phyloP scores from a whole-genome alignment of 1,284 basidiomycete genomes.

The Neotropicomus parvogracilis region DNA sequence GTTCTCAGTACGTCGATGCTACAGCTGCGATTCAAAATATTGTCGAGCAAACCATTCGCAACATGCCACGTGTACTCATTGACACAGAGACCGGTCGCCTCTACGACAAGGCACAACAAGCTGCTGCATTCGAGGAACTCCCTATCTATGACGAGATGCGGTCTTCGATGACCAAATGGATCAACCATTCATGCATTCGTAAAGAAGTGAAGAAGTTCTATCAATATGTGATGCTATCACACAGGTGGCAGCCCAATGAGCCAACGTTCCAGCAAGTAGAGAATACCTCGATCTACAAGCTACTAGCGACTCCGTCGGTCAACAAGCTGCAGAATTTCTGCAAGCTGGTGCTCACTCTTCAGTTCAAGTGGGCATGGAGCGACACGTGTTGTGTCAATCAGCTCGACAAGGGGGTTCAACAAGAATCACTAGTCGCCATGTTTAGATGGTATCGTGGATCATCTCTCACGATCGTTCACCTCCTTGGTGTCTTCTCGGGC shows the following conservation, averaged over 20 bases:
- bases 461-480: too few species aligned
- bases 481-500: too few species aligned
- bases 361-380: too few species aligned
- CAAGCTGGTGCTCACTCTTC: too few species aligned
- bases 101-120: too few species aligned
- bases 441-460: too few species aligned
- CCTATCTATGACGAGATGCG: too few species aligned
- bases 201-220: slow-evolving; percentile 9
- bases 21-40: background rate
- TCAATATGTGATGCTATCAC: slow-evolving; percentile 17
- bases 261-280: slow-evolving; percentile 3
- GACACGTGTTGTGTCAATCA: too few species aligned
- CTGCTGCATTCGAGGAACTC: too few species aligned
- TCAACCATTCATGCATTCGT: slow-evolving; percentile 6
- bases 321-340: background rate
- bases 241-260: slow-evolving; percentile 1
- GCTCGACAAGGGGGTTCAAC: too few species aligned
- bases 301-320: background rate
- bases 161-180: background rate
- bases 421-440: too few species aligned
- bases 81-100: background rate
- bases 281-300: background rate
- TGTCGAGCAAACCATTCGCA: background rate
- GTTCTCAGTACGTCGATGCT: background rate
- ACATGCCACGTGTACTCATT: slow-evolving; percentile 1